Percentiles rank a stretch among this genome's conserved stretches.
These are phyloP conservation scores for Cystobasidium onofrii DNA, from an alignment of 768 basidiomycete species.

Conservation along the genomic window DNA sequence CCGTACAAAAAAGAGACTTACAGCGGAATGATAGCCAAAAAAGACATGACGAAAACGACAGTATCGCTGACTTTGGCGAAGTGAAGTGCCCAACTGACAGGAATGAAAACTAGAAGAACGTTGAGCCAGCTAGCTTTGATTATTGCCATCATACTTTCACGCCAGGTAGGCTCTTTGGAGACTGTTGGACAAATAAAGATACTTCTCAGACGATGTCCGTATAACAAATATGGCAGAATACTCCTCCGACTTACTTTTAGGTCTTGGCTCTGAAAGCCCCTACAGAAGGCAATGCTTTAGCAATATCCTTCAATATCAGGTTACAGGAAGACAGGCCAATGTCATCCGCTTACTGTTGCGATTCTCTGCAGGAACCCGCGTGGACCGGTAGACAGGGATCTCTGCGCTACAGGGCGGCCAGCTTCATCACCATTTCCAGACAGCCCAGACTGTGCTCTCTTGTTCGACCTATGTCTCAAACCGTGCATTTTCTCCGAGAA, in stretches of 20 bases:
- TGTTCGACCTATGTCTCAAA: constrained; percentile 1
- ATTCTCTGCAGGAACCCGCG: not conserved
- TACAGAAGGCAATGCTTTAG: not conserved
- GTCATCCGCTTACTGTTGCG: not conserved
- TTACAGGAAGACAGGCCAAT: too few species aligned
- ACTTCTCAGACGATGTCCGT: too few species aligned
- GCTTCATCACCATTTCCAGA: not conserved
- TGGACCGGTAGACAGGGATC: not conserved
- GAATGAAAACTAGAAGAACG: constrained; percentile 40
- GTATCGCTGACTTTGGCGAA: constrained; percentile 35
- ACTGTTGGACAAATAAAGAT: not conserved
- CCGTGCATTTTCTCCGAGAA: not conserved
- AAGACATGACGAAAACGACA: constrained; percentile 50
- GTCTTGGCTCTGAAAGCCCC: constrained; percentile 23
- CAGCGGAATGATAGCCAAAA: constrained; percentile 35
- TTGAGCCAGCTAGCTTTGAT: constrained; percentile 39
- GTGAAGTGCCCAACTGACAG: constrained; percentile 34
- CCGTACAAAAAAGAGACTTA: not conserved
- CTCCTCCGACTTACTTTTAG: constrained; percentile 28
- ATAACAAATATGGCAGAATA: too few species aligned
- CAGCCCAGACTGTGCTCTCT: not conserved
- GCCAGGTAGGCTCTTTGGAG: constrained; percentile 25
- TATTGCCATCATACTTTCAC: constrained; percentile 29
- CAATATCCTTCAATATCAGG: not conserved
- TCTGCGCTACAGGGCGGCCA: not conserved